These are phyloP conservation scores for Pleurotus eryngii DNA, from an alignment of 768 basidiomycete genomes.

Conservation along the genomic window DNA sequence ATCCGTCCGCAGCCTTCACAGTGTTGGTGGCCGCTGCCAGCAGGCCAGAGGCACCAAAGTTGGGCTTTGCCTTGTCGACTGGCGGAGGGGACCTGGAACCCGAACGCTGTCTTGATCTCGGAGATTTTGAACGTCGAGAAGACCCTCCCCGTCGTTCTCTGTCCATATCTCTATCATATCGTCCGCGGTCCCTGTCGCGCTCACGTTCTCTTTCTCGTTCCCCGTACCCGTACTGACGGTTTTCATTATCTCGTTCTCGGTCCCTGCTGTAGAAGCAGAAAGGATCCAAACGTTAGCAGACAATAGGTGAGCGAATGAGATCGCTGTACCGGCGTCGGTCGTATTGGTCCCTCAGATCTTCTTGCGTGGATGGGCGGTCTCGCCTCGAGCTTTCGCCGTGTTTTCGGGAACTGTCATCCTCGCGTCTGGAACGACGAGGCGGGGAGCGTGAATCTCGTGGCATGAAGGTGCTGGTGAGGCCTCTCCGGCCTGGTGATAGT, in stretches of 20 bases:
- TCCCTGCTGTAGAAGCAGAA: background rate
- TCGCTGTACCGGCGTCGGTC: background rate
- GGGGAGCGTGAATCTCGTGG: background rate
- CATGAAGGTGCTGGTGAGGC: too few species aligned
- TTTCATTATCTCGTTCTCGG: background rate
- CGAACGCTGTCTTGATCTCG: slow-evolving; percentile 29
- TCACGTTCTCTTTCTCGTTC: slow-evolving; percentile 14
- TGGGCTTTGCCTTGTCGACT: slow-evolving; percentile 75
- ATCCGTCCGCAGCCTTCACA: slow-evolving; percentile 71
- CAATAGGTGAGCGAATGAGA: too few species aligned
- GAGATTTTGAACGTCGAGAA: slow-evolving; percentile 57
- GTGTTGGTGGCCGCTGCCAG: slow-evolving; percentile 97
- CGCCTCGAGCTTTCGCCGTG: slow-evolving; percentile 7
- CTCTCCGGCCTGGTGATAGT: too few species aligned
- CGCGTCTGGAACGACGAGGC: background rate
- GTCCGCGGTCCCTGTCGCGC: slow-evolving; percentile 11
- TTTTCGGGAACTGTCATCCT: background rate
- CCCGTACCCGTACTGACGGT: slow-evolving; percentile 7
- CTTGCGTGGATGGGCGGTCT: background rate
- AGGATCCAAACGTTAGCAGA: background rate
- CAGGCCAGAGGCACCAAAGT: slow-evolving; percentile 84
- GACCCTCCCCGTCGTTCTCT: slow-evolving; percentile 24
- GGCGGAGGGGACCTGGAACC: slow-evolving; percentile 43
- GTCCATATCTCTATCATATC: slow-evolving; percentile 23
- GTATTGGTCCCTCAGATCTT: background rate